Base-by-base conservation (phyloP, 2,329 filamentous ascomycete species). In the Aspergillus piperis region DNA sequence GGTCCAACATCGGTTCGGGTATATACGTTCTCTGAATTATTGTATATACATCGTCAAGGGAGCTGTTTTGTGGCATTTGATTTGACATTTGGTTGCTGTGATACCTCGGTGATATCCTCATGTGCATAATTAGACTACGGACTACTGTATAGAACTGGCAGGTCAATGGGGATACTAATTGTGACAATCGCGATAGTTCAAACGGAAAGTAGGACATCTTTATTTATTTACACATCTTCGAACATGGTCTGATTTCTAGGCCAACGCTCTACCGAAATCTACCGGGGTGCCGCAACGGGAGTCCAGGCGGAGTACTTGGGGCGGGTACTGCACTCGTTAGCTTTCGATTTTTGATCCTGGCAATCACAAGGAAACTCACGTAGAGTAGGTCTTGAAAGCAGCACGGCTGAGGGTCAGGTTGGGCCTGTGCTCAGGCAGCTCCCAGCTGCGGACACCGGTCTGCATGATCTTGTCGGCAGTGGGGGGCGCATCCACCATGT, bases 361-460 rank as follows among this genome's bases (percentile, higher is more conserved):
- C 32, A 15, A 36, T 36, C 5, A 13, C 0, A 7, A 11, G 10
- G 25, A 21, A 17, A 88, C 93, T 78, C 80, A 98, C 93, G 95
- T 99, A 82, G 83, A 96, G 81, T 97, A 99, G 36, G 95, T 87
- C 83, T 91, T 96, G 83, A 88, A 99, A 42, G 92, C 93, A 61
- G 85, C 91, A 64, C 90, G 86, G 63, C 85, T 89, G 72, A 83
- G 81, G 27, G 95, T 97, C 69, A 87, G 81, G 77, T 91, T 95
- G 64, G 90, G 88, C 64, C 88, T 82, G 72, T 94, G 86, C 71
- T 89, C 84, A 59, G 83, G 82, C 61, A 88, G 83, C 76, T 96
- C 92, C 90, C 93, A 98, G 39, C 82, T 77, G 64, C 92, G 86
- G 50, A 87, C 77, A 67, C 86, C 83, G 55, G 87, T 81, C 70